These are phyloP conservation scores for Trichoderma semiorbis DNA, from an alignment of 2,329 filamentous ascomycete species.

Conservation along the genomic window DNA sequence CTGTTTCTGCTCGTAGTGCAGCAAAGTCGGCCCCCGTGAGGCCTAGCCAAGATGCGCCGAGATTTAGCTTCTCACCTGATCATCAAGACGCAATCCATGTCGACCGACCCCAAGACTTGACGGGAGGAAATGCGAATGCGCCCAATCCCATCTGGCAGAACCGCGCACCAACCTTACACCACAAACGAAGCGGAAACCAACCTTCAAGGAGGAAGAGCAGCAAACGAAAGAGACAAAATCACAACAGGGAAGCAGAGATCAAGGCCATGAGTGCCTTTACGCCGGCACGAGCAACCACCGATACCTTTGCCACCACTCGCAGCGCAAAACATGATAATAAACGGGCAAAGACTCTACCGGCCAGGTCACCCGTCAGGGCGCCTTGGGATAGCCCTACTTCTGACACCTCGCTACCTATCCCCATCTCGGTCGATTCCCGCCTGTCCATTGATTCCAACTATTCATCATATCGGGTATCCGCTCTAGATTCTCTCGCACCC, in stretches of 20 bases:
- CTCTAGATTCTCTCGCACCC: slow-evolving; percentile 77
- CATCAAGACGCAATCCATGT: slow-evolving; percentile 53
- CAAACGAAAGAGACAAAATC: slow-evolving; percentile 72
- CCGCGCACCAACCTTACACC: slow-evolving; percentile 51
- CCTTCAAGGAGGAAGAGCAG: slow-evolving; percentile 67
- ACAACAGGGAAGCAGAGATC: slow-evolving; percentile 81
- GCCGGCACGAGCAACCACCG: slow-evolving; percentile 60
- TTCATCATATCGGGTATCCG: slow-evolving; percentile 72
- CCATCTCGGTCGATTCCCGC: slow-evolving; percentile 71
- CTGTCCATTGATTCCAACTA: slow-evolving; percentile 73
- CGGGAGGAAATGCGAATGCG: slow-evolving; percentile 20
- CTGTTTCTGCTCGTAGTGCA: slow-evolving; percentile 36
- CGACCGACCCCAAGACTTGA: slow-evolving; percentile 23
- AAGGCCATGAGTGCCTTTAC: slow-evolving; percentile 73
- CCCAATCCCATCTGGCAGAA: slow-evolving; percentile 26
- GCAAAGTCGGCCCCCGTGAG: slow-evolving; percentile 33
- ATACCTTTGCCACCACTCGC: slow-evolving; percentile 59
- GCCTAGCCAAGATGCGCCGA: slow-evolving; percentile 39
- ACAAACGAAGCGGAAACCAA: slow-evolving; percentile 56
- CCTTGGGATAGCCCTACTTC: slow-evolving; percentile 62
- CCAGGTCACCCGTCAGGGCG: slow-evolving; percentile 44
- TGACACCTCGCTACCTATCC: slow-evolving; percentile 70
- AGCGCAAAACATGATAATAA: slow-evolving; percentile 58
- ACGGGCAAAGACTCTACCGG: slow-evolving; percentile 55
- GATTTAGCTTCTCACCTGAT: slow-evolving; percentile 61